Conservation (phyloP, 2,329 filamentous ascomycete species). For the Sarocladium brachiariae region DNA sequence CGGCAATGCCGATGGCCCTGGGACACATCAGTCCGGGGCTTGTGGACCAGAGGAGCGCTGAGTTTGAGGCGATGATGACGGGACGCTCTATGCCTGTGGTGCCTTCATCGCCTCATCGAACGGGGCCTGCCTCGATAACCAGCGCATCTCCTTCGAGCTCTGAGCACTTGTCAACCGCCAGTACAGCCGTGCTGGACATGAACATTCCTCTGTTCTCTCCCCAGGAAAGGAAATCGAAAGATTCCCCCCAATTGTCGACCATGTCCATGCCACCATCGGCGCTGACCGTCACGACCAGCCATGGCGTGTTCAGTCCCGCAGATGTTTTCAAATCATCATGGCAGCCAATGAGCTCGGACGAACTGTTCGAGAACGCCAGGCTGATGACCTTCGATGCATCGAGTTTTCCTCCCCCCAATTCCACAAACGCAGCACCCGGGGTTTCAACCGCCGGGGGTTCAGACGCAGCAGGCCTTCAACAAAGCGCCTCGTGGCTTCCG, state of each 20-base stretch:
- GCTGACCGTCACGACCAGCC: not conserved
- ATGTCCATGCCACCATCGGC: not conserved
- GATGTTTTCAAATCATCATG: conserved; percentile 8
- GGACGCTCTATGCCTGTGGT: conserved; percentile 15
- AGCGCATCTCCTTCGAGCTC: conserved; percentile 10
- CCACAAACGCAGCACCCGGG: no score
- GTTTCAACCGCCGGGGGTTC: not conserved
- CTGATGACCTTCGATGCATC: not conserved
- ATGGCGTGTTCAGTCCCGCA: not conserved
- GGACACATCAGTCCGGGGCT: conserved; percentile 9
- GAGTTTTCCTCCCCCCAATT: not conserved
- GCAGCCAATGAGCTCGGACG: not conserved
- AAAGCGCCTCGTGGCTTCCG: not conserved
- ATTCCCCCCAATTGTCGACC: not conserved
- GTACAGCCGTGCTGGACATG: conserved; percentile 12
- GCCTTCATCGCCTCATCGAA: conserved; percentile 4
- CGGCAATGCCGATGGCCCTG: not conserved
- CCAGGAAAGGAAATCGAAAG: not conserved
- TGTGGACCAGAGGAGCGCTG: conserved; percentile 12
- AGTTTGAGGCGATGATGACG: not conserved
- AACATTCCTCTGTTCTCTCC: conserved; percentile 10
- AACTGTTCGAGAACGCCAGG: not conserved
- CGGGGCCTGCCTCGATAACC: conserved; percentile 1
- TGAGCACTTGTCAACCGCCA: conserved; percentile 14
- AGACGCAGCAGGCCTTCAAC: not conserved